Conservation (phyloP, 1,284 basidiomycete species). For the Schizopora paradoxa region DNA sequence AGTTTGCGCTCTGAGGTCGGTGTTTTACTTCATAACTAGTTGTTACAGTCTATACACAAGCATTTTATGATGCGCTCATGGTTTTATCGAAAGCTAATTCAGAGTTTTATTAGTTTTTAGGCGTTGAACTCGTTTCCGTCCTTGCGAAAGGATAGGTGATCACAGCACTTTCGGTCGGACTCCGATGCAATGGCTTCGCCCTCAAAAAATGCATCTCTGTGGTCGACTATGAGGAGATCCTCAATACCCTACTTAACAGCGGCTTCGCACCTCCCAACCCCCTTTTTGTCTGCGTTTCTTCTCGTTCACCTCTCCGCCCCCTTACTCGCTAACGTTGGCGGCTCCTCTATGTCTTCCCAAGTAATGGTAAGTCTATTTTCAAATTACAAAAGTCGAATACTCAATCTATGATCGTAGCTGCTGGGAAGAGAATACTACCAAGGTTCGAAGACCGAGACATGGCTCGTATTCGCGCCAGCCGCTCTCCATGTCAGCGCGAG, state of each 20-base stretch:
- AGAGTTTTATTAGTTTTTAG: no score
- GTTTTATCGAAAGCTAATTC: no score
- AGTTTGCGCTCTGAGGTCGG: no score
- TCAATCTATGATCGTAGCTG: slow-evolving; percentile 37
- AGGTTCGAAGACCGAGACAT: slow-evolving; percentile 55
- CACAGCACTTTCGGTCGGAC: no score
- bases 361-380: slow-evolving; percentile 53
- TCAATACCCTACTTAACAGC: slow-evolving; percentile 37
- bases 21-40: no score
- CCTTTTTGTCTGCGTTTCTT: slow-evolving; percentile 59
- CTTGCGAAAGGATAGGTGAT: no score
- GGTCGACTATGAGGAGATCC: neutral
- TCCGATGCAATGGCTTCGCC: neutral
- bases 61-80: no score
- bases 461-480: slow-evolving; percentile 57
- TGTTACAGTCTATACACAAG: no score
- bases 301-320: slow-evolving; percentile 69
- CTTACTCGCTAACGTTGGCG: slow-evolving; percentile 58
- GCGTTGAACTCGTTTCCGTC: no score
- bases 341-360: slow-evolving; percentile 56
- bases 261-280: slow-evolving; percentile 49
- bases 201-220: neutral
- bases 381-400: neutral
- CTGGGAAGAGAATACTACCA: slow-evolving; percentile 78
- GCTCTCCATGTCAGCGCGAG: slow-evolving; percentile 51